These are phyloP conservation scores for Ceratobasidium sp. DNA, from an alignment of 1,284 basidiomycete species.

Conservation along the genomic window DNA sequence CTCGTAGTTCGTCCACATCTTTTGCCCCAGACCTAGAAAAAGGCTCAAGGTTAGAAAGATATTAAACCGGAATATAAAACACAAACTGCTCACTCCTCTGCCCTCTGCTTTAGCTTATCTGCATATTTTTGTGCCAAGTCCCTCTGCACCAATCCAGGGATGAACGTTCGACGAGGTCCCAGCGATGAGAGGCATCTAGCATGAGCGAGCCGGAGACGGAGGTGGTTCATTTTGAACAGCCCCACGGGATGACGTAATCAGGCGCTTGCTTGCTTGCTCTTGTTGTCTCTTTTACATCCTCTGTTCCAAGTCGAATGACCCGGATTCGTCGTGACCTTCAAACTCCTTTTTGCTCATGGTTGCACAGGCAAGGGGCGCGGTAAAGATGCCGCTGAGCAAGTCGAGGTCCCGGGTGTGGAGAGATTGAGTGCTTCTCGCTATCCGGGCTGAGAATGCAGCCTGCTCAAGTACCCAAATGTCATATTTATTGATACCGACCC, in stretches of 20 bases:
- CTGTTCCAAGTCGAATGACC: background rate
- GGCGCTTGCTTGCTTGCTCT: slow-evolving; percentile 5
- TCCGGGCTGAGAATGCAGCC: background rate
- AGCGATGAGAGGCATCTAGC: background rate
- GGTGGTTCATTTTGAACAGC: slow-evolving; percentile 39
- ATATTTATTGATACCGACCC: background rate
- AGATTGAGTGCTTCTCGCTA: slow-evolving; percentile 1
- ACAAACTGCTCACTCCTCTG: slow-evolving; percentile 60
- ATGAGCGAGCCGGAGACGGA: slow-evolving; percentile 22
- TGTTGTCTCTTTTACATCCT: background rate
- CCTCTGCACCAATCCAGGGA: background rate
- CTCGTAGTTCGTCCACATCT: slow-evolving; percentile 56
- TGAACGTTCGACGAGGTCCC: background rate
- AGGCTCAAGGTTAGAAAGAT: background rate
- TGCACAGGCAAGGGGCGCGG: background rate
- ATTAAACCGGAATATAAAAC: background rate
- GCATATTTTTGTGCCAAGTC: slow-evolving; percentile 56
- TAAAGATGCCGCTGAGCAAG: background rate
- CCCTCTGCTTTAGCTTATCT: slow-evolving; percentile 62
- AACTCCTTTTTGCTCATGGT: background rate
- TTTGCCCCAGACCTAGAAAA: slow-evolving; percentile 60
- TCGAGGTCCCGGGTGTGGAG: background rate
- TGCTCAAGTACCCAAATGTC: background rate
- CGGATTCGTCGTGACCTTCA: background rate
- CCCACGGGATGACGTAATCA: background rate